Evolutionary conservation across 108 stramenopile genomes (phyloP).

Genomic region (Parietichytrium sp.): DNA sequence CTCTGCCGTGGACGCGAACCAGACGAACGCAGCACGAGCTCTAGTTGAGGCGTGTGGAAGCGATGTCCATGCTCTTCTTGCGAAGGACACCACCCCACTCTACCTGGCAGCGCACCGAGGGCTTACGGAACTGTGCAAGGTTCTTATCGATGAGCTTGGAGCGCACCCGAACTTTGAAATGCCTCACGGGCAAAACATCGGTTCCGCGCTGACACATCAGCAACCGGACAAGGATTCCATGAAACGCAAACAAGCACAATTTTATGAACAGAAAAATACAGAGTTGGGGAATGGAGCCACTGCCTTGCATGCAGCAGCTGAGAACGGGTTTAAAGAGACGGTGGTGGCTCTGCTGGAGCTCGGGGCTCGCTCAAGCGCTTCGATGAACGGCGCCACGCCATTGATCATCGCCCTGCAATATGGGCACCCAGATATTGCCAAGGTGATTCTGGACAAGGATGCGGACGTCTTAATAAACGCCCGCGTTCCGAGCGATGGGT

Average conservation of each 20-base stretch:
- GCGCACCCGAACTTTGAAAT: slow-evolving; percentile 19
- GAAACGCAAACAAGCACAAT: background rate
- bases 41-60: background rate
- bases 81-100: background rate
- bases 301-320: slow-evolving; percentile 23
- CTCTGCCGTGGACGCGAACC: background rate
- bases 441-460: background rate
- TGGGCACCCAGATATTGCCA: background rate
- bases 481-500: background rate
- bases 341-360: background rate
- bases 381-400: slow-evolving; percentile 17
- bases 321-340: background rate
- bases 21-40: slow-evolving; percentile 1
- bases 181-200: background rate
- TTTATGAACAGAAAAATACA: background rate
- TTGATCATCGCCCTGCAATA: slow-evolving; percentile 8
- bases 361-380: background rate
- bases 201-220: background rate
- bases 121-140: background rate
- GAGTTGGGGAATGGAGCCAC: slow-evolving; percentile 27
- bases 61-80: slow-evolving; percentile 23
- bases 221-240: background rate
- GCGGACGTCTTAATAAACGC: background rate
- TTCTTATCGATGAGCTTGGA: background rate
- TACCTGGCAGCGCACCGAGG: slow-evolving; percentile 31